A percentile compares a stretch with the other conserved stretches of the same genome.
Evolutionary conservation across 2,329 filamentous ascomycete genomes (phyloP).

Genomic region (Thielaviopsis punctulata): DNA sequence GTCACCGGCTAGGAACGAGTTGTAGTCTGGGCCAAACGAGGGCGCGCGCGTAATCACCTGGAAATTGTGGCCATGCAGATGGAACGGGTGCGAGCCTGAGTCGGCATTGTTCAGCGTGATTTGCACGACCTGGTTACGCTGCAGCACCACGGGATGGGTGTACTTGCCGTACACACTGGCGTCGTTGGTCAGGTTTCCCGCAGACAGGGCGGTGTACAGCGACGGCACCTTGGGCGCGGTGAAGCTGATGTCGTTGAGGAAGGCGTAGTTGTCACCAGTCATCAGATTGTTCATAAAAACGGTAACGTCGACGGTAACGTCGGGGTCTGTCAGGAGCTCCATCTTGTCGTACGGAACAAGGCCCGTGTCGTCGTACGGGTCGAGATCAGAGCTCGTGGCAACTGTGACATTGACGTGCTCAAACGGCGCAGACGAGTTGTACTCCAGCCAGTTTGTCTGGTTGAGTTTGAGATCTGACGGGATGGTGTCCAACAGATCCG

Average conservation of each 20-base stretch:
- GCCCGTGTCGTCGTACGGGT: slow-evolving; percentile 37
- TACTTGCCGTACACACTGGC: slow-evolving; percentile 32
- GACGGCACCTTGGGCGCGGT: slow-evolving; percentile 47
- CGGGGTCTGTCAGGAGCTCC: slow-evolving; percentile 29
- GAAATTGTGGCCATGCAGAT: slow-evolving; percentile 46
- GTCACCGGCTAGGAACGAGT: slow-evolving; percentile 13
- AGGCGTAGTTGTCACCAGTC: slow-evolving; percentile 38
- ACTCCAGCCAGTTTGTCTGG: slow-evolving; percentile 21
- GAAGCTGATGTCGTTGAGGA: slow-evolving; percentile 49
- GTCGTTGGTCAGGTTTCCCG: slow-evolving; percentile 29
- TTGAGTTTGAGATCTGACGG: slow-evolving; percentile 34
- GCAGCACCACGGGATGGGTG: slow-evolving; percentile 35
- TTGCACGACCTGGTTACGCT: slow-evolving; percentile 36
- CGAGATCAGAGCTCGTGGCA: slow-evolving; percentile 27
- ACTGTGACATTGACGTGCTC: slow-evolving; percentile 15
- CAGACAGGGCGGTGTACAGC: slow-evolving; percentile 46
- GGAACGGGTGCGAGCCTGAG: slow-evolving; percentile 41
- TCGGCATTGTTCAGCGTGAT: slow-evolving; percentile 44
- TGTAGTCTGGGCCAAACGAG: slow-evolving; percentile 6
- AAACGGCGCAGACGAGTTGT: slow-evolving; percentile 15
- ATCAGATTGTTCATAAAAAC: slow-evolving; percentile 35
- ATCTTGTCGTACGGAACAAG: slow-evolving; percentile 38
- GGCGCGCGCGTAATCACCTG: slow-evolving; percentile 24
- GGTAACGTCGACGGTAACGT: slow-evolving; percentile 31
- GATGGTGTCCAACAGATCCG: slow-evolving; percentile 21